phyloP scores from a whole-genome alignment of 257 asterid genomes.

The Scutellaria minor region DNA sequence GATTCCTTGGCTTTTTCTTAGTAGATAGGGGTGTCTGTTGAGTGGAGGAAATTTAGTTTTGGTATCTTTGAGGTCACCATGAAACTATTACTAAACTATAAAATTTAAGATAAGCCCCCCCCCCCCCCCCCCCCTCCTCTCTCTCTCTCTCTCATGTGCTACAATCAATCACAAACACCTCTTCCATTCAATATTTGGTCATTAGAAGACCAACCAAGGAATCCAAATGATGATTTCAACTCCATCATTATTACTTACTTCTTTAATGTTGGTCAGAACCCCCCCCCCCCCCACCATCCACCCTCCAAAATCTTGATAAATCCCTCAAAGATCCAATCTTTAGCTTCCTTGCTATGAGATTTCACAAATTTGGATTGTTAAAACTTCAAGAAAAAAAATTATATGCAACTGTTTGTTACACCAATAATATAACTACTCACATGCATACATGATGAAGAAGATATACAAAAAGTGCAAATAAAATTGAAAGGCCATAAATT shows the following conservation, averaged over 20 bases:
- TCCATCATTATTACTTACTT: slow-evolving; percentile 29
- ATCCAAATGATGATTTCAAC: slow-evolving; percentile 33
- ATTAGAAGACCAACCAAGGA: slow-evolving; percentile 3
- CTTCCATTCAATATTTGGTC: slow-evolving; percentile 29
- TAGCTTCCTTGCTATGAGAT: not conserved
- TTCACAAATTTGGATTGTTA: not conserved
- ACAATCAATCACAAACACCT: slow-evolving; percentile 19
- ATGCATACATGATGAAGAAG: not conserved
- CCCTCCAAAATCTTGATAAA: slow-evolving; percentile 12
- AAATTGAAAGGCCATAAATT: not conserved
- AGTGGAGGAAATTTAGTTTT: slow-evolving; percentile 77
- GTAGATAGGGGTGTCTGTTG: slow-evolving; percentile 80
- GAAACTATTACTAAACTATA: slow-evolving; percentile 12
- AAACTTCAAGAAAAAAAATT: not conserved
- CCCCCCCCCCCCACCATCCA: not conserved
- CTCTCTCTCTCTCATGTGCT: slow-evolving; percentile 40
- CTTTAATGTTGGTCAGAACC: slow-evolving; percentile 34
- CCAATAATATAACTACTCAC: not conserved
- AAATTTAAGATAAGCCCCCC: slow-evolving; percentile 38
- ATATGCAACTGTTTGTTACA: not conserved
- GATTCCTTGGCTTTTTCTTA: slow-evolving; percentile 62
- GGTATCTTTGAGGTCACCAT: slow-evolving; percentile 49
- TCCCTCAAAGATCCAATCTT: slow-evolving; percentile 9
- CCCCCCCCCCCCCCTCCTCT: slow-evolving; percentile 33
- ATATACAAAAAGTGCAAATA: not conserved